Evolutionary conservation across 768 basidiomycete species (phyloP), one percentile per base, ranked within the genome.

Genomic region (Chalciporus piperatus): DNA sequence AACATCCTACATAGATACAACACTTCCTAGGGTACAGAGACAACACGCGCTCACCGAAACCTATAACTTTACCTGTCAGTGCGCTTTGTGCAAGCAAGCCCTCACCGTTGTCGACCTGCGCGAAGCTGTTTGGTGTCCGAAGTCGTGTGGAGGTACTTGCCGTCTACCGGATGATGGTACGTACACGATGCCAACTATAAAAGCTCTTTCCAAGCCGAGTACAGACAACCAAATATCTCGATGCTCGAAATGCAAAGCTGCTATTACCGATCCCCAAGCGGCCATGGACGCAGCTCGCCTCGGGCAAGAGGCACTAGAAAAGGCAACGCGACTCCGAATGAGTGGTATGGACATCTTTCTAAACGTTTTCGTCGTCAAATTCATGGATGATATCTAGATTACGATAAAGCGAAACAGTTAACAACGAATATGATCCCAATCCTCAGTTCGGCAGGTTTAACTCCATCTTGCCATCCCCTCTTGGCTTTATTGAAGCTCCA

Each of bases 1-100:
- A 32, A 92, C 87, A 0, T 76, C 89, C 9, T 98, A 98, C 58
- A 76, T 97, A 41, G 96, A 98, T 64, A 82, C 88, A 0, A 90
- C 92, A 0, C 72, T 89, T 3, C 87, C 93, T 0, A 71, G 68
- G 10, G 51, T 60, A 0, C 64, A 74, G 17, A 75, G 95, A 25
- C 84, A 80, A 54, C 65, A 68, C 28, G 72, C 78, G 1, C 74
- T 98, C 17, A 60, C 70, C 40, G 83, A 87, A 52, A 85, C 88
- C 1, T 97, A 98, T 68, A 77, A 80, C 57, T 98, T 98, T 60
- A 70, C 60, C 8, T 98, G 95, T 59, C 59, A 51, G 11, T 98
- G 96, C 62, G 25, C 55, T 0, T 66, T 89, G 0, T 95, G 91
- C 64, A 51, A 45, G 13, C 47, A 41, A 55, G 0, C 57, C 50